Evolutionary conservation across 73 alveolate species (phyloP).

Genomic region (Uronychia binucleata): DNA sequence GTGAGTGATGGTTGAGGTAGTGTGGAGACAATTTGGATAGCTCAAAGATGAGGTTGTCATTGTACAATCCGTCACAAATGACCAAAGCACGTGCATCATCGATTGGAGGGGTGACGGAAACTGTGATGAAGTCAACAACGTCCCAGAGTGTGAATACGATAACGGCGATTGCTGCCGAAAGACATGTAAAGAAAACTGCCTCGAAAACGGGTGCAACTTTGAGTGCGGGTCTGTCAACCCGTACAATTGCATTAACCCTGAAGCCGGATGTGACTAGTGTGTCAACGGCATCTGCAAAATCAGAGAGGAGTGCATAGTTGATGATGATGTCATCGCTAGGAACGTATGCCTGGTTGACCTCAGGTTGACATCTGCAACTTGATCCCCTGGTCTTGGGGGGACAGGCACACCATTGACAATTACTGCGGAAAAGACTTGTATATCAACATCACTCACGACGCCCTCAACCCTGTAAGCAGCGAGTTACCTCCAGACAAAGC

Average conservation of each 20-base stretch:
- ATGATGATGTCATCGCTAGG: conserved; percentile 24
- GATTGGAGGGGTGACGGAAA: conserved; percentile 74
- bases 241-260: conserved; percentile 59
- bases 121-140: conserved; percentile 67
- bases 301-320: conserved; percentile 35
- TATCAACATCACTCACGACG: conserved; percentile 58
- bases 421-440: conserved; percentile 81
- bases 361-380: conserved; percentile 39
- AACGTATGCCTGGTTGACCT: conserved; percentile 7
- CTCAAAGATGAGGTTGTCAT: conserved; percentile 22
- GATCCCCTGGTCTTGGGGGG: conserved; percentile 67
- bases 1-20: too few relatives aligned
- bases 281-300: conserved; percentile 66
- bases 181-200: conserved; percentile 61
- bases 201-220: neutral
- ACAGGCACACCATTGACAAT: conserved; percentile 64
- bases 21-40: conserved; percentile 44
- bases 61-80: conserved; percentile 7
- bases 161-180: conserved; percentile 80
- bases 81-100: conserved; percentile 45
- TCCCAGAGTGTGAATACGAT: conserved; percentile 65
- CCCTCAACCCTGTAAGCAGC: conserved; percentile 24
- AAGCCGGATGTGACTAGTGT: conserved; percentile 66
- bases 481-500: conserved; percentile 16
- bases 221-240: conserved; percentile 17